Conservation (phyloP, 1,139 yeast species). For the Saccharomycopsis hybrid region DNA sequence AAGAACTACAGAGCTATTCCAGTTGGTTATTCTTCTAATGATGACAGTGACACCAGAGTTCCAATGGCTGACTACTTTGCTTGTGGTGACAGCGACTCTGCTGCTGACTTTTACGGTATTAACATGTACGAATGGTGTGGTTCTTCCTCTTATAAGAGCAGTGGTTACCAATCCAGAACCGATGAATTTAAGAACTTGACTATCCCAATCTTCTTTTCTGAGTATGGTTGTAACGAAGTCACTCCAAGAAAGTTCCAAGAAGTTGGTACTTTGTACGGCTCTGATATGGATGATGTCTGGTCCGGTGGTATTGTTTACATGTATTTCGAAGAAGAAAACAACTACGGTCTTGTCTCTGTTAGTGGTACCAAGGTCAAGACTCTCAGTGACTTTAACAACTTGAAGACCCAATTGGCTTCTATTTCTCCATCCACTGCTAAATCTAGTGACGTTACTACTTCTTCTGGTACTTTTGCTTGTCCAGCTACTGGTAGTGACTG, state of each 20-base stretch:
- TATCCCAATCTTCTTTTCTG: slow-evolving; percentile 82
- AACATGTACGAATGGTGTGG: slow-evolving; percentile 98
- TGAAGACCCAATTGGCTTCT: slow-evolving; percentile 32
- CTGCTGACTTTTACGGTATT: slow-evolving; percentile 82
- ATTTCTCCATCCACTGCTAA: slow-evolving; percentile 38
- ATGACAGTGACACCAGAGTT: slow-evolving; percentile 65
- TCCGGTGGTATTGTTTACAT: slow-evolving; percentile 89
- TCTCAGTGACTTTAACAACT: slow-evolving; percentile 39
- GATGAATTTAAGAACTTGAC: slow-evolving; percentile 57
- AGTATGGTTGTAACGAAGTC: slow-evolving; percentile 81
- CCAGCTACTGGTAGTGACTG: slow-evolving; percentile 31
- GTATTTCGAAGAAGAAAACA: slow-evolving; percentile 78
- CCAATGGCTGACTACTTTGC: slow-evolving; percentile 75
- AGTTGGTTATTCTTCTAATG: slow-evolving; percentile 87
- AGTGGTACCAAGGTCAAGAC: slow-evolving; percentile 43
- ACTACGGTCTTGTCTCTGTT: slow-evolving; percentile 71
- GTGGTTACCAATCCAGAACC: slow-evolving; percentile 75
- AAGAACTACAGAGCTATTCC: slow-evolving; percentile 68
- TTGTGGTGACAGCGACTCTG: slow-evolving; percentile 65
- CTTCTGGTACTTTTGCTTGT: slow-evolving; percentile 34
- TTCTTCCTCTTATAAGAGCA: slow-evolving; percentile 49
- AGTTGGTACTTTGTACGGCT: slow-evolving; percentile 53
- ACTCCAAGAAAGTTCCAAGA: slow-evolving; percentile 37
- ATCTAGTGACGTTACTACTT: slow-evolving; percentile 32
- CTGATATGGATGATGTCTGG: slow-evolving; percentile 73